Evolutionary conservation across 164 flowering plant species (phyloP), one percentile per base, ranked within the genome.

Genomic region (Echeveria elegans): DNA sequence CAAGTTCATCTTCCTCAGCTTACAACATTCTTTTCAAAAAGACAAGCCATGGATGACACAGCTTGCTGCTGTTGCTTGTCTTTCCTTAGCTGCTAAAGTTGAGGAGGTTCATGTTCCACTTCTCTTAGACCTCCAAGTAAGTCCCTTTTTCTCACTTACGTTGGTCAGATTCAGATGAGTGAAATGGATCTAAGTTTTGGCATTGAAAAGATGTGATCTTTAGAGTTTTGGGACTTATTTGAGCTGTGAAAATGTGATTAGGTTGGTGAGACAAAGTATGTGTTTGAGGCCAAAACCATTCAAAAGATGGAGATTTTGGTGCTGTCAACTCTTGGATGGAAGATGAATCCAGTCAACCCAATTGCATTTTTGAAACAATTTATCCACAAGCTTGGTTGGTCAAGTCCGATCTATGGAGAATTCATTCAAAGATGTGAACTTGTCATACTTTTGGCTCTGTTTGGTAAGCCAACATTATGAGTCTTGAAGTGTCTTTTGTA

Each of bases 291-390:
- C 12, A 72, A 68, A 68, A 72, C 79, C 21, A 72, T 79, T 7
- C 70, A 79, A 45, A 74, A 71, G 72, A 76, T 76, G 82, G 82
- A 79, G 72, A 77, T 79, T 36, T 52, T 76, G 67, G 73, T 79
- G 28, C 45, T 74, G 53, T 66, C 68, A 32, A 63, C 79, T 19
- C 66, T 79, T 66, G 71, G 72, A 19, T 79, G 82, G 82, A 79
- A 77, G 72, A 79, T 77, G 75, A 67, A 74, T 16, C 37, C 76
- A 11, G 71, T 79, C 31, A 79, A 75, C 9, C 77, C 82, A 41
- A 45, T 72, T 8, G 72, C 82, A 0, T 79, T 71, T 63, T 28
- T 76, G 7, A 75, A 76, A 23, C 63, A 56, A 24, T 21, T 56
- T n/a, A 56, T 18, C 15, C 23, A 26, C 43, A 67, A 58, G 50